Conservation (phyloP, 352 stramenopile genomes). For the Pythium dissimile region DNA sequence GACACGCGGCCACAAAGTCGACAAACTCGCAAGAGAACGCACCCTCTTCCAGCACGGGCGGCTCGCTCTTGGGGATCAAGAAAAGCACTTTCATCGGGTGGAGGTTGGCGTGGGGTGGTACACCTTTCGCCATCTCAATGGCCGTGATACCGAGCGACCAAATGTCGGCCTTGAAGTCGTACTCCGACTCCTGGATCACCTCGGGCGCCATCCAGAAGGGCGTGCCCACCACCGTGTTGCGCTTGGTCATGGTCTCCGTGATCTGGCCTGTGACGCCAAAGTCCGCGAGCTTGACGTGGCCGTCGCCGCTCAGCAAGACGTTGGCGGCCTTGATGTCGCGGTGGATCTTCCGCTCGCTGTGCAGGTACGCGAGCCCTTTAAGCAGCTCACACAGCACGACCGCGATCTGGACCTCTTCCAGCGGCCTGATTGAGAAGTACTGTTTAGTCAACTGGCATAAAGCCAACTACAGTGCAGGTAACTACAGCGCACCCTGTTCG, state of each 20-base stretch:
- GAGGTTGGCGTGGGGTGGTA: slow-evolving; percentile 90
- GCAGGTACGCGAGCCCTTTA: slow-evolving; percentile 74
- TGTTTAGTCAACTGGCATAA: neutral
- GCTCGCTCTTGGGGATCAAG: slow-evolving; percentile 95
- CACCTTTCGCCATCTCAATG: slow-evolving; percentile 86
- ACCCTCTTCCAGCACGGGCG: slow-evolving; percentile 79
- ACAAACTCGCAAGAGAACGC: slow-evolving; percentile 72
- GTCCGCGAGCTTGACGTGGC: slow-evolving; percentile 86
- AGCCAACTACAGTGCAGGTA: too few species aligned
- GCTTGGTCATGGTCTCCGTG: slow-evolving; percentile 88
- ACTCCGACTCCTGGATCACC: slow-evolving; percentile 86
- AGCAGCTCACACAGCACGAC: slow-evolving; percentile 81
- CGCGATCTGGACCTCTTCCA: slow-evolving; percentile 80
- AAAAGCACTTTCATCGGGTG: slow-evolving; percentile 99
- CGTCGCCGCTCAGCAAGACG: slow-evolving; percentile 73
- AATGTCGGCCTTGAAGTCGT: slow-evolving; percentile 81
- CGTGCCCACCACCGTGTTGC: slow-evolving; percentile 88
- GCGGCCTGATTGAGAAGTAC: slow-evolving; percentile 29
- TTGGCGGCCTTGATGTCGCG: slow-evolving; percentile 84
- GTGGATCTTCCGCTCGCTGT: slow-evolving; percentile 85
- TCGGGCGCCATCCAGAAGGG: slow-evolving; percentile 92
- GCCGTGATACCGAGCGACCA: slow-evolving; percentile 88
- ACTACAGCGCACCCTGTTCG: slow-evolving; percentile 53
- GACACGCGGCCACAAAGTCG: slow-evolving; percentile 88
- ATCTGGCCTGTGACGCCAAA: slow-evolving; percentile 90